Base-by-base conservation (phyloP, 192 early-diverging fungal genomes). In the Gonapodya prolifera region DNA sequence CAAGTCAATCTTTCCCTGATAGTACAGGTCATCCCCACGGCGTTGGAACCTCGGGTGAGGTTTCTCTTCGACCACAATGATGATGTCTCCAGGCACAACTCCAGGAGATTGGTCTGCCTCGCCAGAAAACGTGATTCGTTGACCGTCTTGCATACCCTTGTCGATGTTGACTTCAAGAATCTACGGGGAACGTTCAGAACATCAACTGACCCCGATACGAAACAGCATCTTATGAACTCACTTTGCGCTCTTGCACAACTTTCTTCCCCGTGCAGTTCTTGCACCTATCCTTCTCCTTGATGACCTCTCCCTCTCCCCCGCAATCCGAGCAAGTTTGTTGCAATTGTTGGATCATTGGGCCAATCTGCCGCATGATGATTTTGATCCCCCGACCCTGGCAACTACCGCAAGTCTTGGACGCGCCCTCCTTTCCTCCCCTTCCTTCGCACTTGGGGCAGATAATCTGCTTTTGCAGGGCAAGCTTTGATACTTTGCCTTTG, bases 321-420 rank as follows among this genome's bases (percentile, higher is more conserved):
- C 98, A 99, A 69, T 91, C 90, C 34, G 85, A 85, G 86, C 98
- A 99, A 33, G 94, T 90, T 83, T 97, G 95, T 84, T 99, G 98
- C 86, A 98, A 94, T 87, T 98, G 98, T 88, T 99, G 98, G 77
- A 99, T 92, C 97, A 99, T 98, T 29, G 98, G 98, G 31, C 98
- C 98, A 86, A 99, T 92, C 82, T 98, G 95, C 70, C 97, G 87
- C 77, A 97, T 86, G 76, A 92, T 89, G 31, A 96, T 85, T 84
- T 92, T 92, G 77, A 97, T 85, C 86, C 98, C 98, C 75, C 91
- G 89, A 36, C 98, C 98, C 36, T 91, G 80, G 87, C 98, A 99
- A 30, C 84, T 88, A 31, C 75, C 61, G 83, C 98, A 99, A 33
- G 88, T 84, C 86, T 90, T 90, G 70, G 94, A 93, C 16, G 95